Conservation (phyloP, 257 asterid species). For the Solanum etuberosum region DNA sequence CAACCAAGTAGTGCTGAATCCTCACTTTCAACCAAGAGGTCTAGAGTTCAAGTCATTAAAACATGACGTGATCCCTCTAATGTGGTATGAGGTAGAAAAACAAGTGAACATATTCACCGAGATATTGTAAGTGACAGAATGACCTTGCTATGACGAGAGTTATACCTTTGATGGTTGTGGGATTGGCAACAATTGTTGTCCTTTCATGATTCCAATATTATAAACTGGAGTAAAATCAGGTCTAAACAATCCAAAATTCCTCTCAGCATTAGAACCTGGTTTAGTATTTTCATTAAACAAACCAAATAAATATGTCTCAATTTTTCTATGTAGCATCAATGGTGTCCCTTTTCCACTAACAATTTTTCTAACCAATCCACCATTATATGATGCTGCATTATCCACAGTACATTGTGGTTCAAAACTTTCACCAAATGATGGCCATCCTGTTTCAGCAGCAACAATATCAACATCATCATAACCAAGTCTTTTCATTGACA, state of each 20-base stretch:
- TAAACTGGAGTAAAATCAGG: slow-evolving; percentile 68
- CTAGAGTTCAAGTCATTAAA: neutral
- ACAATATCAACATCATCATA: slow-evolving; percentile 62
- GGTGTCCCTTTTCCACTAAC: slow-evolving; percentile 64
- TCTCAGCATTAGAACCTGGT: slow-evolving; percentile 52
- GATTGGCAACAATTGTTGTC: neutral
- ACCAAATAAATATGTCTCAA: slow-evolving; percentile 56
- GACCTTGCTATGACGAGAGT: neutral
- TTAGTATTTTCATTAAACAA: slow-evolving; percentile 76
- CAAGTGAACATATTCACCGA: neutral
- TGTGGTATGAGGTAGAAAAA: neutral
- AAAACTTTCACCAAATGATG: slow-evolving; percentile 47
- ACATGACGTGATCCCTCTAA: neutral
- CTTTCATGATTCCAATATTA: slow-evolving; percentile 53
- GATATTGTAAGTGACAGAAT: neutral
- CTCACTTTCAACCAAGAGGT: neutral
- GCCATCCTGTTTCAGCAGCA: slow-evolving; percentile 91
- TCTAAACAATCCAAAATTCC: slow-evolving; percentile 71
- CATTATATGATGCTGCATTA: slow-evolving; percentile 68
- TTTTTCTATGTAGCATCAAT: slow-evolving; percentile 50
- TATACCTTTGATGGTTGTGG: neutral
- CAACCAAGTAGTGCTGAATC: neutral
- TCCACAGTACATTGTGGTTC: slow-evolving; percentile 56
- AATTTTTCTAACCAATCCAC: slow-evolving; percentile 42
- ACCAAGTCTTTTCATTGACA: slow-evolving; percentile 63